Evolutionary conservation across 2,329 filamentous ascomycete species (phyloP).

Genomic region (Stromatinia cepivora): DNA sequence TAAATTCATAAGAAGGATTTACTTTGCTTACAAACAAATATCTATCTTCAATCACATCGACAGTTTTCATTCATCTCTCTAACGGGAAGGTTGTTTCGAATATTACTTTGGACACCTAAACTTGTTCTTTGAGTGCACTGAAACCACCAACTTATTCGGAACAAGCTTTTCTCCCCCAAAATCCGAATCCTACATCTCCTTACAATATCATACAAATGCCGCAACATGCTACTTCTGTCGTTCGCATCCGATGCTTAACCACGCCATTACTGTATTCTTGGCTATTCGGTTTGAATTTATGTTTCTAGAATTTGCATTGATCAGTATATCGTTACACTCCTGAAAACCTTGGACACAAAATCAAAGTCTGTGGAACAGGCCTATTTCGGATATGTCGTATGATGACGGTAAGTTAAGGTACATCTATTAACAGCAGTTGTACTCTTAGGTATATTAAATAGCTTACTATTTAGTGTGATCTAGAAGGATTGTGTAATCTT

Average conservation of each 20-base stretch:
- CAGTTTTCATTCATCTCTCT: neutral
- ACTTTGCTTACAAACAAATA: neutral
- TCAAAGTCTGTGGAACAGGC: neutral
- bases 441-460: neutral
- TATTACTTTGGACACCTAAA: neutral
- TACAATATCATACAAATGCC: neutral
- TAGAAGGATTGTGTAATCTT: constrained; percentile 14
- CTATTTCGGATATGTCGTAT: constrained; percentile 6
- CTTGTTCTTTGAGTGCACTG: neutral
- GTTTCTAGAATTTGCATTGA: neutral
- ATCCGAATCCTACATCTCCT: neutral
- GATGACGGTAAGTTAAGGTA: neutral
- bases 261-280: neutral
- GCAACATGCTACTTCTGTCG: neutral
- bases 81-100: neutral
- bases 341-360: neutral
- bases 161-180: neutral
- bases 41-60: neutral
- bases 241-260: constrained; percentile 5
- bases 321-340: neutral
- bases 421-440: neutral
- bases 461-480: constrained; percentile 8
- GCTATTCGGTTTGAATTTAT: neutral
- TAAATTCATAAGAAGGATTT: constrained; percentile 8
- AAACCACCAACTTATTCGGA: neutral